Evolutionary conservation across 225 moss, liverwort and hornwort species (phyloP), one percentile per base, ranked within the genome.

Genomic region (Physcomitrellopsis africana): DNA sequence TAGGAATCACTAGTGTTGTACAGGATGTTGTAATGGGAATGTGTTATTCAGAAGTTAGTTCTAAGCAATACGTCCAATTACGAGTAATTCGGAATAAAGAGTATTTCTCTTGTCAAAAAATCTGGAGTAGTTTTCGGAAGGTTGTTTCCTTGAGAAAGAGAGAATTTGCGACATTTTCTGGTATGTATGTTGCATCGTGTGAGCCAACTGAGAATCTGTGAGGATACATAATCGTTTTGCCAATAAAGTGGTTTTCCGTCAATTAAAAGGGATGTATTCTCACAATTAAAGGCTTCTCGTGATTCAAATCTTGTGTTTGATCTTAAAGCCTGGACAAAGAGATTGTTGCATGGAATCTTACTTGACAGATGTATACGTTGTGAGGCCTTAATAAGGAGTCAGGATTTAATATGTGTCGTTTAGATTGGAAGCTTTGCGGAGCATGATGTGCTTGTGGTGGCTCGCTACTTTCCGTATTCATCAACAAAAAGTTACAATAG

Each of bases 361-460:
- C 3, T 16, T 3, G 43, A 13, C 48, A 29, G 68, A 53, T 17
- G 22, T 67, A 60, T 47, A 48, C 54, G 0, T 54, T 76, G 22
- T 52, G 74, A 73, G 68, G 48, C 62, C n/a, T 68, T 2, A 64
- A 59, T 27, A 18, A 19, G 47, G 49, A 29, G 23, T 69, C 29
- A 11, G 68, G 22, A 29, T 52, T 43, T 10, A 20, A 27, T 22
- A 62, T 51, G 67, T 64, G 10, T 58, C 11, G 41, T 24, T 47
- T 10, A 27, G 23, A 2, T 48, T 29, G 20, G 26, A 47, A 57
- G 17, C 8, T 61, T 54, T 42, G 43, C 19, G 19, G 0, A 23
- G 41, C 52, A 60, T 16, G 9, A 70, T 46, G 16, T 14, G 77
- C 29, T 58, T 56, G 24, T 19, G 24, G 8, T 63, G 46, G 11